Conservation (phyloP, 1,284 basidiomycete genomes). For the Ustilago bromivora region DNA sequence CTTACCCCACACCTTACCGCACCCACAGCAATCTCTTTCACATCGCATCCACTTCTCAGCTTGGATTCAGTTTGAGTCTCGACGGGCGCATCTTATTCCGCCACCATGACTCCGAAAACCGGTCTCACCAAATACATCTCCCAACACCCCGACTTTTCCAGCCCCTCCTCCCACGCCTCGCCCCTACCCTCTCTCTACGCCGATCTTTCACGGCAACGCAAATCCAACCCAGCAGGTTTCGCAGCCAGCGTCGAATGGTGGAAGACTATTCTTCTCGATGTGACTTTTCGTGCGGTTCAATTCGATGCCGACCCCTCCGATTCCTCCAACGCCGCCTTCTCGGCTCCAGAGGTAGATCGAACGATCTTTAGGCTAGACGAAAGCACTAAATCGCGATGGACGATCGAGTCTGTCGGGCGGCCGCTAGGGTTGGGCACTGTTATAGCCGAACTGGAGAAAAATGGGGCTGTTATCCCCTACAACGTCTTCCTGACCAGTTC, state of each 20-base stretch:
- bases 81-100: background rate
- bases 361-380: slow-evolving; percentile 75
- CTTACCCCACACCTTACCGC: no score
- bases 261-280: slow-evolving; percentile 77
- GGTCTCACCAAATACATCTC: slow-evolving; percentile 36
- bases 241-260: slow-evolving; percentile 88
- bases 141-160: slow-evolving; percentile 31
- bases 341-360: background rate
- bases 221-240: slow-evolving; percentile 85
- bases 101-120: background rate
- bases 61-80: background rate
- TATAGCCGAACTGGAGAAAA: slow-evolving; percentile 69
- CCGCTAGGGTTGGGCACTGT: slow-evolving; percentile 84
- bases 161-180: slow-evolving; percentile 32
- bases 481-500: slow-evolving; percentile 75
- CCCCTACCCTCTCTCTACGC: slow-evolving; percentile 84
- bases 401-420: slow-evolving; percentile 75
- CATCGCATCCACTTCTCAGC: no score
- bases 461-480: slow-evolving; percentile 73
- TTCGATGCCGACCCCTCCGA: background rate
- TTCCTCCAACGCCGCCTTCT: background rate
- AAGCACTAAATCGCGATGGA: slow-evolving; percentile 41
- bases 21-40: no score
- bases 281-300: slow-evolving; percentile 71
- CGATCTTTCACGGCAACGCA: slow-evolving; percentile 84